Conservation (phyloP, 768 basidiomycete species). For the Podaxis sp. region DNA sequence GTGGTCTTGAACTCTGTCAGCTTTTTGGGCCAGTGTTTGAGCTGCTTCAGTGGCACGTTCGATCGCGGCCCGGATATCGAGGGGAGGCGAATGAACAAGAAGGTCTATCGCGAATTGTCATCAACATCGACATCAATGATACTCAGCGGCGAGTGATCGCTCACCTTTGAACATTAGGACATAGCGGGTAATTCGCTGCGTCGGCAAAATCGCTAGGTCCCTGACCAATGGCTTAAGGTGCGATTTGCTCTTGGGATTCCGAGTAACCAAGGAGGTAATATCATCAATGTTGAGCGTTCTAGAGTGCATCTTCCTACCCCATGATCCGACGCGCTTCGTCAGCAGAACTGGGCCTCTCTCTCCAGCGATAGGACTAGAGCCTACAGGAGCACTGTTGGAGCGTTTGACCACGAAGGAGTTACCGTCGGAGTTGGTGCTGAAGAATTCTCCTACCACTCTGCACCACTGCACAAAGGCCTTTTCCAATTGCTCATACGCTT, state of each 20-base stretch:
- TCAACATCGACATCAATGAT: not conserved
- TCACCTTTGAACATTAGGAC: constrained; percentile 60
- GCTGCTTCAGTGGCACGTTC: constrained; percentile 28
- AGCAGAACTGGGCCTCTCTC: not conserved
- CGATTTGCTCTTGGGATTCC: constrained; percentile 9
- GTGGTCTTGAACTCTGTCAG: constrained; percentile 27
- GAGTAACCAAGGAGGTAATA: not conserved
- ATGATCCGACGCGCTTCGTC: constrained; percentile 20
- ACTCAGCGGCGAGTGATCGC: constrained; percentile 14
- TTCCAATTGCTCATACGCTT: constrained; percentile 50
- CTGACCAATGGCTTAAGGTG: constrained; percentile 34
- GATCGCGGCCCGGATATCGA: constrained; percentile 23
- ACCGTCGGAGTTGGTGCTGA: not conserved
- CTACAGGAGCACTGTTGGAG: constrained; percentile 5
- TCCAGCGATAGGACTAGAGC: not conserved
- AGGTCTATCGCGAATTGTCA: constrained; percentile 39
- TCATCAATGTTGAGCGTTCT: constrained; percentile 6
- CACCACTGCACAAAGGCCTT: constrained; percentile 61
- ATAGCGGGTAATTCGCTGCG: constrained; percentile 65
- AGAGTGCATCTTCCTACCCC: constrained; percentile 19
- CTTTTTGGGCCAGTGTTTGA: constrained; percentile 25
- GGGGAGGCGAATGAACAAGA: constrained; percentile 48
- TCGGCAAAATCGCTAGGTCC: constrained; percentile 64
- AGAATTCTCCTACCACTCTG: constrained; percentile 42
- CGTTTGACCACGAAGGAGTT: not conserved